A percentile compares a stretch with the other conserved stretches of the same genome.
phyloP scores from a whole-genome alignment of 129 eudicot species.

The Chrysanthemum lavandulifolium region DNA sequence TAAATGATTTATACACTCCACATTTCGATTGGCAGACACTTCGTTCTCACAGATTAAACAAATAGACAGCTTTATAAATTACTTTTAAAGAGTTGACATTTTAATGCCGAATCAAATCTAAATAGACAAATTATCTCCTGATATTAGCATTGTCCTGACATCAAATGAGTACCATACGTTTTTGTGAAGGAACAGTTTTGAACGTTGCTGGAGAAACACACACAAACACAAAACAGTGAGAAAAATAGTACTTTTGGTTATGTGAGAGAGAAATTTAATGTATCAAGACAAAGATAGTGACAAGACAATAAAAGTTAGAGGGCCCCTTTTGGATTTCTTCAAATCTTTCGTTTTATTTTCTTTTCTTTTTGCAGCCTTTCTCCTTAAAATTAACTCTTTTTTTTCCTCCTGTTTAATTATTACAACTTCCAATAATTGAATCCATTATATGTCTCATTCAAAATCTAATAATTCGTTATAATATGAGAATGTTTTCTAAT shows the following conservation, averaged over 20 bases:
- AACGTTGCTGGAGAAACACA: slow-evolving; percentile 20
- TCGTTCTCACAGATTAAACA: too few species aligned
- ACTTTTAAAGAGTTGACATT: too few species aligned
- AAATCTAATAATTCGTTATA: background rate
- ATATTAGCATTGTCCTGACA: background rate
- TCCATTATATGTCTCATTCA: background rate
- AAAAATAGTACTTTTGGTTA: background rate
- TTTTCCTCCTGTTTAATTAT: slow-evolving; percentile 7
- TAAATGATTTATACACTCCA: too few species aligned
- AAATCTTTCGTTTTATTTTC: slow-evolving; percentile 21
- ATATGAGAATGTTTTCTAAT: background rate
- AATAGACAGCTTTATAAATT: too few species aligned
- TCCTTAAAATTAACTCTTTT: slow-evolving; percentile 23
- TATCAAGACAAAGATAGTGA: slow-evolving; percentile 37
- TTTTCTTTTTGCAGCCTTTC: slow-evolving; percentile 48
- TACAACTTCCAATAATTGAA: slow-evolving; percentile 15
- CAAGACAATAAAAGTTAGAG: slow-evolving; percentile 47
- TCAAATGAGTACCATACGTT: slow-evolving; percentile 15
- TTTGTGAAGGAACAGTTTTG: slow-evolving; percentile 27
- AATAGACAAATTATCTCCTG: too few species aligned
- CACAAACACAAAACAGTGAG: slow-evolving; percentile 5
- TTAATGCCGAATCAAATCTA: too few species aligned
- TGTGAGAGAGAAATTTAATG: slow-evolving; percentile 13
- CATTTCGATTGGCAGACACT: too few species aligned
- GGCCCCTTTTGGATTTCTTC: slow-evolving; percentile 39